Percentiles rank a stretch among this genome's conserved stretches.
These are phyloP conservation scores for Chenopodium formosanum DNA, from an alignment of 148 eudicot genomes.

Conservation along the genomic window DNA sequence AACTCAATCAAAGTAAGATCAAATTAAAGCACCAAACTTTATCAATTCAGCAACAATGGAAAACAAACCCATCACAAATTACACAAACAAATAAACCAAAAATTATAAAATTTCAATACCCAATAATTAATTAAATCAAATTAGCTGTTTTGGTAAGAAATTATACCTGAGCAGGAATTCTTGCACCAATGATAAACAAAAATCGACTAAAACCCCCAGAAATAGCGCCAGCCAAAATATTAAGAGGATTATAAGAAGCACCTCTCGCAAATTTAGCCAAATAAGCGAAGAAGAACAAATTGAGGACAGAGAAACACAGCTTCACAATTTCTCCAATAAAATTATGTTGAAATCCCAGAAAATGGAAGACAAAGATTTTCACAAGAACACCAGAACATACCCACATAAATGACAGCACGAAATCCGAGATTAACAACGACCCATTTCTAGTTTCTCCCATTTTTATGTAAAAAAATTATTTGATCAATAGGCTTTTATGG, in stretches of 20 bases:
- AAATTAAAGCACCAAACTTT: conserved; percentile 15
- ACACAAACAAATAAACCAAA: too few relatives aligned
- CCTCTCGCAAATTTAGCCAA: conserved; percentile 54
- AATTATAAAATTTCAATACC: background rate
- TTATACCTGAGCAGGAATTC: conserved; percentile 88
- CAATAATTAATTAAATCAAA: background rate
- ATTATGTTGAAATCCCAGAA: conserved; percentile 48
- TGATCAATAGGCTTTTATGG: too few relatives aligned
- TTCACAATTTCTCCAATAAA: conserved; percentile 42
- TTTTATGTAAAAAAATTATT: background rate
- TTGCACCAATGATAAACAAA: conserved; percentile 62
- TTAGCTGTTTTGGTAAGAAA: background rate
- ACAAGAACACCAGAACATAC: conserved; percentile 62
- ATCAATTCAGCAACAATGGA: background rate
- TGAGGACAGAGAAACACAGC: conserved; percentile 37
- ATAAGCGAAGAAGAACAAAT: conserved; percentile 61
- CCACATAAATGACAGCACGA: conserved; percentile 63
- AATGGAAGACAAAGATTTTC: conserved; percentile 45
- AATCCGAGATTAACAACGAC: conserved; percentile 45
- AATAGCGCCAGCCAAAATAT: conserved; percentile 51
- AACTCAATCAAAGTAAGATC: background rate
- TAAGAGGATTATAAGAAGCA: conserved; percentile 69
- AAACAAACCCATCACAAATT: conserved; percentile 11
- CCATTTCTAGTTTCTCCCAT: conserved; percentile 21
- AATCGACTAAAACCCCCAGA: conserved; percentile 58